Evolutionary conservation across 2,329 filamentous ascomycete species (phyloP).

Genomic region (Cladosporium sp.): DNA sequence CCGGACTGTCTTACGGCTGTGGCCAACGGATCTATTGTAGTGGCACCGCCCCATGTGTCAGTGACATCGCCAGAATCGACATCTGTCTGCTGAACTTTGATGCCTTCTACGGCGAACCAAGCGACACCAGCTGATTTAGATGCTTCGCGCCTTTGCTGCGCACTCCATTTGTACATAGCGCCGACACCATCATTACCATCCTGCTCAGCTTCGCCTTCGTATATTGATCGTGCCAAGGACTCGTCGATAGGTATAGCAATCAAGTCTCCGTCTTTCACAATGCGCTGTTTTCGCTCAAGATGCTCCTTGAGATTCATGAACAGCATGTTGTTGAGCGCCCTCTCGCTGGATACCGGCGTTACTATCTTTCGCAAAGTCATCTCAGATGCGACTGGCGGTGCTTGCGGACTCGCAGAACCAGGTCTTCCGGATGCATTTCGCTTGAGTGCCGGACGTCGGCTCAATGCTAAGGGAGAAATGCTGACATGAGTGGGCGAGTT

Average conservation of each 20-base stretch:
- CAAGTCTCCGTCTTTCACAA: slow-evolving; percentile 82
- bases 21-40: slow-evolving; percentile 77
- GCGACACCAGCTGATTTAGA: slow-evolving; percentile 53
- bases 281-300: slow-evolving; percentile 75
- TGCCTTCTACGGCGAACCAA: slow-evolving; percentile 88
- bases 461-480: slow-evolving; percentile 58
- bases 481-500: slow-evolving; percentile 73
- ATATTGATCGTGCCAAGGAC: slow-evolving; percentile 73
- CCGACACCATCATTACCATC: slow-evolving; percentile 54
- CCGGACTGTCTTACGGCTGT: slow-evolving; percentile 91
- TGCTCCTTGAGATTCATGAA: slow-evolving; percentile 83
- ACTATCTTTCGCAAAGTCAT: slow-evolving; percentile 85
- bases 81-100: slow-evolving; percentile 44
- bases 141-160: background rate
- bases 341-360: slow-evolving; percentile 82
- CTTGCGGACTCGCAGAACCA: slow-evolving; percentile 37
- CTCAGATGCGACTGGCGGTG: slow-evolving; percentile 64
- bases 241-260: slow-evolving; percentile 88
- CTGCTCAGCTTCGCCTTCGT: slow-evolving; percentile 65
- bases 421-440: slow-evolving; percentile 27
- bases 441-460: slow-evolving; percentile 39
- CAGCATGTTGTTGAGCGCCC: slow-evolving; percentile 77
- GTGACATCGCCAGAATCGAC: slow-evolving; percentile 60
- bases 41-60: slow-evolving; percentile 79
- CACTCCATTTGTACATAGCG: slow-evolving; percentile 15